Base-by-base conservation (phyloP, 148 eudicot genomes). In the Camellia granthamiana region DNA sequence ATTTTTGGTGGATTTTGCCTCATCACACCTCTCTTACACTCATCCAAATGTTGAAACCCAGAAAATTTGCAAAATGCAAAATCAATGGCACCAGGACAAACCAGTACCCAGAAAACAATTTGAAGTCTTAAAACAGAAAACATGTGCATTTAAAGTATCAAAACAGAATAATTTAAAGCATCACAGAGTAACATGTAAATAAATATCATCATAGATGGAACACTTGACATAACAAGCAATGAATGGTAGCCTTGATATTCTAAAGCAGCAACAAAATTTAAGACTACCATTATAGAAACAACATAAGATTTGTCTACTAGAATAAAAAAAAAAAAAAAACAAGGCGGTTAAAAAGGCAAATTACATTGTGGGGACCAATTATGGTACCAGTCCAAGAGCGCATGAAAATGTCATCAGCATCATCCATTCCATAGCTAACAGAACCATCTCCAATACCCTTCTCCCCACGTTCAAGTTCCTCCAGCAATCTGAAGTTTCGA, bases 391-490 rank as follows among this genome's bases (percentile, higher is more conserved):
- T 89, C 91, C 91, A 89, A 81, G 91, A 89, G 42, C 91, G 89
- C 91, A 89, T 89, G 84, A 87, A 89, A n/a, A 89, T 85, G 72
- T 89, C 91, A 84, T 89, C 91, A 55, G 87, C 81, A 59, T 89
- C 91, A 80, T 89, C 91, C 91, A 89, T 87, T 51, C 91, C 91
- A 79, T 89, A 89, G 84, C 91, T 89, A 60, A 89, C 90, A 74
- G 89, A 87, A 10, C 91, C 91, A 83, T 89, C 91, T 60, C 91
- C 91, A 78, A 89, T 89, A 63, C 91, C 91, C 84, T 87, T 89
- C 76, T 89, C 91, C 54, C 91, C 91, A 70, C 88, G 91, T 82
- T 89, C 91, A 77, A 89, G 88, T 71, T 89, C 91, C 74, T 87
- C 89, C 73, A 89, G 63, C 87, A 89, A 84, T 79, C 89, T 85